A percentile compares a stretch with the other conserved stretches of the same genome.
Conservation (phyloP, 2,329 filamentous ascomycete genomes). For the Zasmidium angulare region DNA sequence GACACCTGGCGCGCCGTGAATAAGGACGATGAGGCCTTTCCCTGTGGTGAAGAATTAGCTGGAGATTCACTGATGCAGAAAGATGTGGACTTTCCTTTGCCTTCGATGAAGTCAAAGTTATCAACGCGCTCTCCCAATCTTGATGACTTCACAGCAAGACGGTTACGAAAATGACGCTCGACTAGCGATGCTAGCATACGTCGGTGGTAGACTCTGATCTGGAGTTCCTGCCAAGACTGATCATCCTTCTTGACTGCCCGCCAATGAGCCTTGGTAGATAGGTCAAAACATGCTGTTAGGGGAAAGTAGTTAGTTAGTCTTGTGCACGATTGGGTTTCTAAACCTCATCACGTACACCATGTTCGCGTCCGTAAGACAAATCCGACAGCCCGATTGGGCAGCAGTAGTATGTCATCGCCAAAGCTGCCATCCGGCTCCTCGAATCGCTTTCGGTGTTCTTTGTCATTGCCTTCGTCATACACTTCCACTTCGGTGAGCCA, state of each 20-base stretch:
- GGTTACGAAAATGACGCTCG: background rate
- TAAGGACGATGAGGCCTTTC: slow-evolving; percentile 14
- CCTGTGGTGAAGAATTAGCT: too few relatives aligned
- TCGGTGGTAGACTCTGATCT: background rate
- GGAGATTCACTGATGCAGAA: too few relatives aligned
- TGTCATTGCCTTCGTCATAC: too few relatives aligned
- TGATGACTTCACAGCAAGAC: background rate
- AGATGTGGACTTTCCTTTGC: slow-evolving; percentile 15
- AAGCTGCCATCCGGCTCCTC: too few relatives aligned
- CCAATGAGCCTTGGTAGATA: too few relatives aligned
- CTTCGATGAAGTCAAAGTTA: slow-evolving; percentile 11
- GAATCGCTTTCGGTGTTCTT: too few relatives aligned
- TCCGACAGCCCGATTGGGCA: background rate
- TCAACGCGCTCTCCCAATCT: background rate
- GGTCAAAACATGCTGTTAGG: too few relatives aligned
- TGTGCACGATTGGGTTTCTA: too few relatives aligned
- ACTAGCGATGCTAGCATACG: background rate
- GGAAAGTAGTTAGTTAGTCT: too few relatives aligned
- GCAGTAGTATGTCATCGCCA: background rate
- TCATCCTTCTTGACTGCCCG: too few relatives aligned
- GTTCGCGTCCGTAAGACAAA: slow-evolving; percentile 1
- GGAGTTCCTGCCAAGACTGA: slow-evolving; percentile 7
- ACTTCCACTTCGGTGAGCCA: too few relatives aligned
- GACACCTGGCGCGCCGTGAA: slow-evolving; percentile 25
- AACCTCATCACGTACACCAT: too few relatives aligned